Evolutionary conservation across 768 basidiomycete genomes (phyloP), one percentile per base, ranked within the genome.

Genomic region (Porpolomopsis calyptriformis): DNA sequence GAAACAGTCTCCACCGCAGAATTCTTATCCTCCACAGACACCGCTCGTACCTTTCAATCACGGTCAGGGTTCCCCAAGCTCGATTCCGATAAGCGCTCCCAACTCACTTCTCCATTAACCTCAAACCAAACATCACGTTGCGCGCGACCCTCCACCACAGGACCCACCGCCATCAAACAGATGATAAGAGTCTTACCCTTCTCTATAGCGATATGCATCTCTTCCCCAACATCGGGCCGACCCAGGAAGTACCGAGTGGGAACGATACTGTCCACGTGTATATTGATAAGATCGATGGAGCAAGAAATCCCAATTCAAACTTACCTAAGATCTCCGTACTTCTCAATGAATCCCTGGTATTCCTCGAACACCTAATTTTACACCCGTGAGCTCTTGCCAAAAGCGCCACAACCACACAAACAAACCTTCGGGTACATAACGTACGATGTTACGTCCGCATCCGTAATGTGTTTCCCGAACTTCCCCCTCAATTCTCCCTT

Each of bases 101-200:
- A 26, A 48, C 67, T 59, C 59, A 86, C 87, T 74, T 94, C 90
- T 65, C 92, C 92, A 56, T 94, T 94, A 49, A 94, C 86, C 72
- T 98, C 94, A 60, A 97, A 94, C 87, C 94, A 96, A 49, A 94
- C 90, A 62, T 98, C 93, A 56, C 94, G 82, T 57, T 89, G 86
- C 19, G 93, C 90, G 55, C 80, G 85, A 29, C 85, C 85, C 62
- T 91, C 82, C 43, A 94, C 84, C 45, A 98, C 85, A 48, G 91
- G 87, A 16, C 94, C 92, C 40, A 93, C 76, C 23, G 96, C 96
- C 77, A 99, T 85, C 57, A 98, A 74, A 55, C 91, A 85, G 62
- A 99, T 82, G 62, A 97, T 93, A 49, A 99, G 75, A 45, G 87
- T 96, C 75, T 98, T 98, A 33, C 96, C 96, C 64, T 87, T 79